Conservation (phyloP, 805 yeast species). For the Cyberlindnera mrakii region DNA sequence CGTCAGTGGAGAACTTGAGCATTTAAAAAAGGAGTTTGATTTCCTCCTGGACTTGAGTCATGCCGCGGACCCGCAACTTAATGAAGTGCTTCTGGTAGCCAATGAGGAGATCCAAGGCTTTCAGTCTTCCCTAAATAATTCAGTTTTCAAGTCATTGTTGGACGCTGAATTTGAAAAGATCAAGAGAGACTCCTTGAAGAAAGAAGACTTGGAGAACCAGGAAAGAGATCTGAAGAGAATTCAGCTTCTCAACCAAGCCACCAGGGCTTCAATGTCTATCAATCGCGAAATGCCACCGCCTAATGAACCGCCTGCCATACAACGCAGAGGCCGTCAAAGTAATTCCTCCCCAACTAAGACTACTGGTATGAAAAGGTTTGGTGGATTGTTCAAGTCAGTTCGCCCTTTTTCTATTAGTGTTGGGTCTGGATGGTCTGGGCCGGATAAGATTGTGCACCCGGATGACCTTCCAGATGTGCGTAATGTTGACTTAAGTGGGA, state of each 20-base stretch:
- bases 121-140: slow-evolving; percentile 29
- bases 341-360: slow-evolving; percentile 16
- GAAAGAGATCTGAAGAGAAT: slow-evolving; percentile 31
- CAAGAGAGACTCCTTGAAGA: slow-evolving; percentile 44
- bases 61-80: slow-evolving; percentile 28
- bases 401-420: slow-evolving; percentile 57
- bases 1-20: slow-evolving; percentile 18
- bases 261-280: slow-evolving; percentile 12
- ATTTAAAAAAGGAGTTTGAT: slow-evolving; percentile 35
- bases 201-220: slow-evolving; percentile 31
- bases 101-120: slow-evolving; percentile 35
- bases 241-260: slow-evolving; percentile 25
- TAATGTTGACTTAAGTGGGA: slow-evolving; percentile 30
- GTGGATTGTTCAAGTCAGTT: slow-evolving; percentile 51
- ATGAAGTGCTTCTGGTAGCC: slow-evolving; percentile 37
- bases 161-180: slow-evolving; percentile 45
- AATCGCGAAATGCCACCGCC: slow-evolving; percentile 11
- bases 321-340: slow-evolving; percentile 15
- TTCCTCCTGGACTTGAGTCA: slow-evolving; percentile 40
- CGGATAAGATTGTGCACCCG: slow-evolving; percentile 44
- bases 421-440: slow-evolving; percentile 29
- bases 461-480: slow-evolving; percentile 55
- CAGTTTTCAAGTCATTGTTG: slow-evolving; percentile 41
- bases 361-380: slow-evolving; percentile 37
- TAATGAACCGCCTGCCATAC: slow-evolving; percentile 9